Evolutionary conservation across 1,139 yeast genomes (phyloP).

Genomic region (Sugiyamaella japonica): DNA sequence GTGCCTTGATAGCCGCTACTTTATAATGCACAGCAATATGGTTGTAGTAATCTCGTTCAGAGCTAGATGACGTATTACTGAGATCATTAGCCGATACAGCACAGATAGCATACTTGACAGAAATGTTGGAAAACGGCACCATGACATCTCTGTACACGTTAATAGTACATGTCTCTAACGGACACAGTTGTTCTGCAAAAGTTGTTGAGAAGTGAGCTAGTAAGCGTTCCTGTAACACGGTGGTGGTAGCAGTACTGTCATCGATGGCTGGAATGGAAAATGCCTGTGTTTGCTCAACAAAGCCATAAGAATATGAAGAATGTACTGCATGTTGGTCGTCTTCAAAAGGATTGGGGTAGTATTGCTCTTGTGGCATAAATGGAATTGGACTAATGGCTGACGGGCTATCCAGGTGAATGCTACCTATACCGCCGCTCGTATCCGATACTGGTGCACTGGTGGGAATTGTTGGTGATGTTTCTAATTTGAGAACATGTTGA

Average conservation of each 20-base stretch:
- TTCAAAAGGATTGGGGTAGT: constrained; percentile 3
- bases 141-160: constrained; percentile 21
- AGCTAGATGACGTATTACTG: constrained; percentile 16
- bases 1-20: constrained; percentile 25
- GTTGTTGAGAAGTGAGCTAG: constrained; percentile 23
- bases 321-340: not conserved
- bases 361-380: constrained; percentile 3
- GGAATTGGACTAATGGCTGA: constrained; percentile 11
- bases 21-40: constrained; percentile 25
- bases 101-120: constrained; percentile 26
- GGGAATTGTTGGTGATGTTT: constrained; percentile 11
- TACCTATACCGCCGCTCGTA: constrained; percentile 4
- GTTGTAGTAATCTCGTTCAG: constrained; percentile 15
- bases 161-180: constrained; percentile 21
- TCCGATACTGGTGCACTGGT: constrained; percentile 15
- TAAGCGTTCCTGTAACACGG: constrained; percentile 8
- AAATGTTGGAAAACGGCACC: constrained; percentile 17
- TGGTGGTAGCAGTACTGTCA: not conserved
- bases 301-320: not conserved
- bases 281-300: not conserved
- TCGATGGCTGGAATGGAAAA: not conserved
- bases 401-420: constrained; percentile 8
- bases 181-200: constrained; percentile 23
- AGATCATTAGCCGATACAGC: constrained; percentile 26
- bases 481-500: constrained; percentile 20